These are phyloP conservation scores for Malania oleifera DNA, from an alignment of 164 flowering plant genomes.

Conservation along the genomic window DNA sequence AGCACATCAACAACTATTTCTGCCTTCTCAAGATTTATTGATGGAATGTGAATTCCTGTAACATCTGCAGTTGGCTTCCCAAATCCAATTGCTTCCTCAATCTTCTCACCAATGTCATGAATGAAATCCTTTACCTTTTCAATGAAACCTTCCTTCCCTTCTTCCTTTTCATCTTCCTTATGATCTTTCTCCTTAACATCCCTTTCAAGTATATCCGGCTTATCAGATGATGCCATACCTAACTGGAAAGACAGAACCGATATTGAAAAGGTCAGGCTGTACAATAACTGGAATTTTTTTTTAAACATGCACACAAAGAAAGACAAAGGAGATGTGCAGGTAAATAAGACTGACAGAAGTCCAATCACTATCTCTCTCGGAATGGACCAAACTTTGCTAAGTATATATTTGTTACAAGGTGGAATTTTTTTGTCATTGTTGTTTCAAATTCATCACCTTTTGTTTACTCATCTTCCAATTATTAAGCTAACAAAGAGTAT, in stretches of 20 bases:
- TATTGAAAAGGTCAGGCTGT: too few relatives aligned
- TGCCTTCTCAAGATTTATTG: constrained; percentile 59
- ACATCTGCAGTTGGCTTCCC: constrained; percentile 91
- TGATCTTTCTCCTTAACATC: constrained; percentile 38
- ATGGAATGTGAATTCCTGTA: constrained; percentile 59
- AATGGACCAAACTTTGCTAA: too few relatives aligned
- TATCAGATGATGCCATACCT: constrained; percentile 71
- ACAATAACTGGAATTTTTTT: too few relatives aligned
- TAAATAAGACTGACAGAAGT: too few relatives aligned
- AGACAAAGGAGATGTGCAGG: too few relatives aligned
- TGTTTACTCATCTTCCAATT: too few relatives aligned
- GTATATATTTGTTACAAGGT: too few relatives aligned
- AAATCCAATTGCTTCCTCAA: constrained; percentile 72
- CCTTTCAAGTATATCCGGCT: constrained; percentile 52
- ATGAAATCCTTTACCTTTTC: constrained; percentile 75
- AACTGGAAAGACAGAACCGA: constrained; percentile 11
- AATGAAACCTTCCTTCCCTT: constrained; percentile 59
- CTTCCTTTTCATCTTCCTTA: constrained; percentile 49
- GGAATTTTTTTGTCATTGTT: too few relatives aligned
- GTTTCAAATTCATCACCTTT: too few relatives aligned
- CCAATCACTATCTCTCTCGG: too few relatives aligned
- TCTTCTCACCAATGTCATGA: constrained; percentile 76
- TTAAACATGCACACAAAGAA: too few relatives aligned
- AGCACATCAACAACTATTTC: constrained; percentile 73
- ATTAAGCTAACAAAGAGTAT: too few relatives aligned